Evolutionary conservation across 257 asterid genomes (phyloP).

Genomic region (Thymus quinquecostatus): DNA sequence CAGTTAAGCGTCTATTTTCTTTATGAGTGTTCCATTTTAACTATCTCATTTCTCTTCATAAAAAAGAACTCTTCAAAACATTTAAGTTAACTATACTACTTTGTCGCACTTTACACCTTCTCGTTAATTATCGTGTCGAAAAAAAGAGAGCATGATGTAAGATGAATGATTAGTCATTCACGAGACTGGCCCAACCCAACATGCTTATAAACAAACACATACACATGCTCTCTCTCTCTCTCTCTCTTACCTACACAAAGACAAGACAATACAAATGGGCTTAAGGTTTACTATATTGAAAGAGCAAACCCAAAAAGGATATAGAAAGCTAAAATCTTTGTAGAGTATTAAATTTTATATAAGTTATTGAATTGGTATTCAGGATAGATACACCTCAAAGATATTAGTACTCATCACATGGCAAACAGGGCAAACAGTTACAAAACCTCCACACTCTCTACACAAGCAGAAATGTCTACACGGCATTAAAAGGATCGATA

Average conservation of each 20-base stretch:
- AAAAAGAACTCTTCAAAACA: no score
- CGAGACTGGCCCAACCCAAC: no score
- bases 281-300: neutral
- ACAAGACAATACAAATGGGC: neutral
- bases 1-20: no score
- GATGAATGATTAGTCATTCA: no score
- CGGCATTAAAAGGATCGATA: slow-evolving; percentile 71
- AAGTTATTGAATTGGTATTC: slow-evolving; percentile 37
- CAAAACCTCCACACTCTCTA: slow-evolving; percentile 74
- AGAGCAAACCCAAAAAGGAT: neutral
- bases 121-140: no score
- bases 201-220: neutral
- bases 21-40: no score
- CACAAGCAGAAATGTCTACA: slow-evolving; percentile 91
- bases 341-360: slow-evolving; percentile 13
- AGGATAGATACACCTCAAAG: slow-evolving; percentile 71
- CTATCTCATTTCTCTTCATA: no score
- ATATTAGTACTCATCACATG: slow-evolving; percentile 57
- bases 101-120: no score
- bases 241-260: neutral
- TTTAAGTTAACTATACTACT: no score
- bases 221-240: neutral
- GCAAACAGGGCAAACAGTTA: slow-evolving; percentile 75
- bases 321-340: neutral
- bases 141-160: no score